Evolutionary conservation across 305 asterid species (phyloP).

Genomic region (Nicotiana rustica): DNA sequence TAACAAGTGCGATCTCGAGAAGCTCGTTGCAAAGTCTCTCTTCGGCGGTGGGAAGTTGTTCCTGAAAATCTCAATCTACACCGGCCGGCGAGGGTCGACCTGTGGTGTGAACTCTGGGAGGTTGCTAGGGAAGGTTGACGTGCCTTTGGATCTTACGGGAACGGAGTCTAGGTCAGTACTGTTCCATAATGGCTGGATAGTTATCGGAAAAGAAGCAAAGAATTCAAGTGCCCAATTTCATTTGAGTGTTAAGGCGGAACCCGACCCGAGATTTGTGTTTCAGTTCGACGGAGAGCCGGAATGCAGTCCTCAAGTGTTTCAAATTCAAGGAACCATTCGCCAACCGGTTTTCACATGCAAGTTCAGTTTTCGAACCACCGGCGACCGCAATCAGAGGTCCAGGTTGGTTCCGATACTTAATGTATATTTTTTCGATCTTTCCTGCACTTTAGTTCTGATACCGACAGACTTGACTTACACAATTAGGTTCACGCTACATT

Average conservation of each 20-base stretch:
- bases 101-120: slow-evolving; percentile 79
- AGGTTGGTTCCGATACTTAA: slow-evolving; percentile 49
- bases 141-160: slow-evolving; percentile 67
- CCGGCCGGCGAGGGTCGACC: slow-evolving; percentile 69
- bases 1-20: slow-evolving; percentile 66
- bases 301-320: slow-evolving; percentile 88
- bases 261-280: slow-evolving; percentile 94
- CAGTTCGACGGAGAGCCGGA: slow-evolving; percentile 90
- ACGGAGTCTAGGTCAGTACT: slow-evolving; percentile 59
- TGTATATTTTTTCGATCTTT: background rate
- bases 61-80: slow-evolving; percentile 66
- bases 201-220: slow-evolving; percentile 59
- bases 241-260: slow-evolving; percentile 75
- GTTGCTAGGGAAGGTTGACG: slow-evolving; percentile 66
- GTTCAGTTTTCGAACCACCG: slow-evolving; percentile 68
- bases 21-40: slow-evolving; percentile 64
- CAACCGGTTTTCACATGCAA: slow-evolving; percentile 99
- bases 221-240: slow-evolving; percentile 66
- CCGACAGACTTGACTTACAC: slow-evolving; percentile 28
- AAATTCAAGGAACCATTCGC: slow-evolving; percentile 69
- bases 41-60: slow-evolving; percentile 56
- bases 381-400: slow-evolving; percentile 77
- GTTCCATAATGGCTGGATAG: slow-evolving; percentile 76
- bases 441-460: background rate
- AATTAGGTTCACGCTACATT: background rate